phyloP scores from a whole-genome alignment of 345 rosid genomes.

The Conringia planisiliqua region DNA sequence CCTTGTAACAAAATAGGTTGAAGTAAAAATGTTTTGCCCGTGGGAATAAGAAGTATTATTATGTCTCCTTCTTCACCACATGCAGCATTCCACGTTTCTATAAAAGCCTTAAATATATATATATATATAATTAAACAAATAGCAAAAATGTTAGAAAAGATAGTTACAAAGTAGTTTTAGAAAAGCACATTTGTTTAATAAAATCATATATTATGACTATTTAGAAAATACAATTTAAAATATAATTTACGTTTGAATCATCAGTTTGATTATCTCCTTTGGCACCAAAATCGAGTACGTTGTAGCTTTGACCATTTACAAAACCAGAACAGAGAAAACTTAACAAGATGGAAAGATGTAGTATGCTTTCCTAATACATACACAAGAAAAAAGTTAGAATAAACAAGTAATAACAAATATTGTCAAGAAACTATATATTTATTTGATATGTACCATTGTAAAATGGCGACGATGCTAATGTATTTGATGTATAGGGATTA shows the following conservation, averaged over 20 bases:
- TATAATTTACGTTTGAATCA: slow-evolving; percentile 21
- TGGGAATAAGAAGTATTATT: slow-evolving; percentile 14
- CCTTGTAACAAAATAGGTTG: slow-evolving; percentile 17
- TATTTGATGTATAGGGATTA: not conserved
- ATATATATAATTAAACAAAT: not conserved
- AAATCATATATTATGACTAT: not conserved
- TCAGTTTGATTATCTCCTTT: slow-evolving; percentile 22
- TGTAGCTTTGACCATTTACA: slow-evolving; percentile 18
- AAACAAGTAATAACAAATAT: not conserved
- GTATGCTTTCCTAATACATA: slow-evolving; percentile 2
- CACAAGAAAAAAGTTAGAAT: not conserved
- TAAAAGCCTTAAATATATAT: slow-evolving; percentile 2
- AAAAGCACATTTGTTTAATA: not conserved
- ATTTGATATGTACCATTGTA: slow-evolving; percentile 11
- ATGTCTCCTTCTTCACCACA: slow-evolving; percentile 9
- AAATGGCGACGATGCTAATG: not conserved
- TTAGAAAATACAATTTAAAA: not conserved
- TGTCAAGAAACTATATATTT: not conserved
- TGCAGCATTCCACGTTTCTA: slow-evolving; percentile 6
- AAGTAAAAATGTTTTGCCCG: slow-evolving; percentile 21
- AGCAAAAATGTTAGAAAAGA: not conserved
- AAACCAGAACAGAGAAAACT: not conserved
- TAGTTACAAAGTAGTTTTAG: no score
- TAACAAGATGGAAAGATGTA: not conserved
- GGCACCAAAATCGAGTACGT: slow-evolving; percentile 20